Percentiles rank a stretch among this genome's conserved stretches.
phyloP scores from a whole-genome alignment of 208 protist genomes.

The Acanthamoeba castellanii region DNA sequence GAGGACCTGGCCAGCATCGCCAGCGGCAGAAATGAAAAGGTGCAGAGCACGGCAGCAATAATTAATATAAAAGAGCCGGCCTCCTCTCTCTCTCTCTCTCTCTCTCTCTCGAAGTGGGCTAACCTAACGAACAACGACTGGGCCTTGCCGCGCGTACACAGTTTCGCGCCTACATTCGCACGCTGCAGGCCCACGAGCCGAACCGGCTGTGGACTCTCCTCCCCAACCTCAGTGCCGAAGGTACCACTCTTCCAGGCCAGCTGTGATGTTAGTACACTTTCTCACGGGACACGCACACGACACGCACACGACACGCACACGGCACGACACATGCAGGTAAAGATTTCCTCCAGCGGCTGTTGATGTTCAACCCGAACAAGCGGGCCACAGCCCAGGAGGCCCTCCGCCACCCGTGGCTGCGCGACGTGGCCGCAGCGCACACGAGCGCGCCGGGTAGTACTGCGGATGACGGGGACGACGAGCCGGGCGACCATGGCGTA shows the following conservation, averaged over 20 bases:
- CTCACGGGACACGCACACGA: no score
- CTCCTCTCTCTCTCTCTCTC: no score
- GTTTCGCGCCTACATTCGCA: constrained; percentile 21
- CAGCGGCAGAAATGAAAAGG: constrained; percentile 20
- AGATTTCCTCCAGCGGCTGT: constrained; percentile 93
- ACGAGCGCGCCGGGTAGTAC: not conserved
- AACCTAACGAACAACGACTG: no score
- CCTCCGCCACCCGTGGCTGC: constrained; percentile 92
- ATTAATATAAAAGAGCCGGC: no score
- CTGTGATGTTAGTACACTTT: no score
- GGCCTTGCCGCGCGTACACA: not conserved
- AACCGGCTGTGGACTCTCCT: not conserved
- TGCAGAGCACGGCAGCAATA: not conserved
- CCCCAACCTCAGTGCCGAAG: not conserved
- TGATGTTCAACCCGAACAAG: constrained; percentile 95
- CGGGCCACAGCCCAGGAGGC: constrained; percentile 95
- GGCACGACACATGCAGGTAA: constrained; percentile 81
- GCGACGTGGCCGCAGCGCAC: not conserved
- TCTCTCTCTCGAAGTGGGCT: no score
- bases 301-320: not conserved
- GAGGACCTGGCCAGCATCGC: constrained; percentile 91
- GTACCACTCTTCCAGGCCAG: not conserved
- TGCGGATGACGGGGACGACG: no score
- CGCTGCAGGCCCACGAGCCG: constrained; percentile 1
- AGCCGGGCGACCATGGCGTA: no score